These are phyloP conservation scores for Trichoderma erinaceum DNA, from an alignment of 495 filamentous ascomycete genomes.

Conservation along the genomic window DNA sequence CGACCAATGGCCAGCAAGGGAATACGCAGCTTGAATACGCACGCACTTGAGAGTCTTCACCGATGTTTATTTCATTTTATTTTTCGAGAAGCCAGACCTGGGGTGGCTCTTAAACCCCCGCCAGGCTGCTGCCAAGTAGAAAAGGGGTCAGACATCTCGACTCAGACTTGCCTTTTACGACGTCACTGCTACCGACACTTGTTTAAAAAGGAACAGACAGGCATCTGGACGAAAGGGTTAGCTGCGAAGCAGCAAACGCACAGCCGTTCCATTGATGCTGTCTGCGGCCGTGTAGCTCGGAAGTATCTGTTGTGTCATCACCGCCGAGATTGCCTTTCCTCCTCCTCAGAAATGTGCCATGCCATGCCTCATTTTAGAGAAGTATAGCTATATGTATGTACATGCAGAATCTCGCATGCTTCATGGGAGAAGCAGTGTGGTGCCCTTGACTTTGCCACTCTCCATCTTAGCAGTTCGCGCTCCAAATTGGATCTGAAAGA, in stretches of 20 bases:
- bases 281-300: slow-evolving; percentile 30
- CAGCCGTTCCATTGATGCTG: slow-evolving; percentile 10
- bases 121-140: neutral
- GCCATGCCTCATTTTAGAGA: neutral
- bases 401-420: neutral
- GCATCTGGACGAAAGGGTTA: slow-evolving; percentile 17
- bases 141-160: slow-evolving; percentile 11
- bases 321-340: slow-evolving; percentile 29
- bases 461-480: slow-evolving; percentile 84
- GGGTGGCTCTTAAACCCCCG: neutral
- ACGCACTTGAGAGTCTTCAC: too few relatives aligned
- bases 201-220: neutral
- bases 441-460: slow-evolving; percentile 64
- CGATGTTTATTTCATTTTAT: neutral
- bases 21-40: too few relatives aligned
- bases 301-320: slow-evolving; percentile 60
- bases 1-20: too few relatives aligned
- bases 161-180: slow-evolving; percentile 23
- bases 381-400: neutral
- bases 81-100: neutral
- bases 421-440: slow-evolving; percentile 39
- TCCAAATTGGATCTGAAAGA: slow-evolving; percentile 67
- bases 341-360: slow-evolving; percentile 2
- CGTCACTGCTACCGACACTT: slow-evolving; percentile 17
- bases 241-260: slow-evolving; percentile 15